Evolutionary conservation across 2,329 filamentous ascomycete genomes (phyloP).

Genomic region (Pseudogymnoascus sp.): DNA sequence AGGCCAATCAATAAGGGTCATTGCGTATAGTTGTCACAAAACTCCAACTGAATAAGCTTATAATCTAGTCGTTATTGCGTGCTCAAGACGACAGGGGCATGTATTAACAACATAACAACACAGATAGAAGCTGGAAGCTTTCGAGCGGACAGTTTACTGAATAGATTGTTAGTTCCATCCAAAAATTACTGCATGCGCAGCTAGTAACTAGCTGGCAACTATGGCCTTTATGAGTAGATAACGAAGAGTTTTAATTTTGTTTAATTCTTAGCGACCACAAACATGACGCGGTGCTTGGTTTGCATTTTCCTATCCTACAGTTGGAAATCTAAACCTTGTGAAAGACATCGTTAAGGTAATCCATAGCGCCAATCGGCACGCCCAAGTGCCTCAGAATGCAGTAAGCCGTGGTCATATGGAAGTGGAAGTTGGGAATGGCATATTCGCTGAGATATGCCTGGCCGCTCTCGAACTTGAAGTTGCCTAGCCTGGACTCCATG

Average conservation of each 20-base stretch:
- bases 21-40: background rate
- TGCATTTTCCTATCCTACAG: background rate
- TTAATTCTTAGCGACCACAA: background rate
- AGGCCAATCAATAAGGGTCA: background rate
- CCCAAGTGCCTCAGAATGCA: conserved; percentile 40
- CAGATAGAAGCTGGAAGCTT: background rate
- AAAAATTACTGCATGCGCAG: background rate
- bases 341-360: conserved; percentile 30
- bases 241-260: background rate
- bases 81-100: background rate
- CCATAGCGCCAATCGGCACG: conserved; percentile 40
- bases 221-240: background rate
- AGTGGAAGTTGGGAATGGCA: conserved; percentile 42
- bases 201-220: background rate
- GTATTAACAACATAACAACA: background rate
- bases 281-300: background rate
- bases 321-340: background rate
- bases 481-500: background rate
- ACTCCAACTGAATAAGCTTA: background rate
- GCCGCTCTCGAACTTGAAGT: conserved; percentile 19
- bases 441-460: conserved; percentile 32
- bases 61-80: background rate
- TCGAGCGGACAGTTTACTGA: background rate
- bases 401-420: conserved; percentile 42
- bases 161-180: too few relatives aligned